These are phyloP conservation scores for Fusarium sp. DNA, from an alignment of 2,329 filamentous ascomycete species.

Conservation along the genomic window DNA sequence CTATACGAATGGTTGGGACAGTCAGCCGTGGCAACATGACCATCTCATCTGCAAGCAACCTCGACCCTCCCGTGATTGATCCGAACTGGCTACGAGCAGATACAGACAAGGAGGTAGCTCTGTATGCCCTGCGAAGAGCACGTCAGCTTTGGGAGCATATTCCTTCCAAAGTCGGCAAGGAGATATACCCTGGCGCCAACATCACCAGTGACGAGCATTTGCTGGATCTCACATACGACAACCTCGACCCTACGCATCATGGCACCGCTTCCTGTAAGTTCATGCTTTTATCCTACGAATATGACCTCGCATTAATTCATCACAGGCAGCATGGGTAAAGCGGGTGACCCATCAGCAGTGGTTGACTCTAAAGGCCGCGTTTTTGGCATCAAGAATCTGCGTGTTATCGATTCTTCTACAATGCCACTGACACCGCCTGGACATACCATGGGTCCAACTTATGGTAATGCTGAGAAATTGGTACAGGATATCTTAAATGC, in stretches of 20 bases:
- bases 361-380: neutral
- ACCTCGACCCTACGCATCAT: neutral
- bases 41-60: slow-evolving; percentile 46
- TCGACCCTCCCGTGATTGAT: slow-evolving; percentile 53
- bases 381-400: neutral
- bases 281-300: rapidly evolving
- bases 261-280: neutral
- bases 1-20: slow-evolving; percentile 48
- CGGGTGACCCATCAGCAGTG: neutral
- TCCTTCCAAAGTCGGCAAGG: neutral
- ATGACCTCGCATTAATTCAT: neutral
- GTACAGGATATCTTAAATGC: neutral
- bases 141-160: neutral
- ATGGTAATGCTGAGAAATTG: neutral
- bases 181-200: neutral
- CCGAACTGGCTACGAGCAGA: slow-evolving; percentile 56
- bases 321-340: neutral
- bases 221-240: neutral
- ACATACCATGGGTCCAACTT: neutral
- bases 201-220: neutral
- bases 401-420: neutral
- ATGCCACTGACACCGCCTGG: neutral
- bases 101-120: slow-evolving; percentile 54
- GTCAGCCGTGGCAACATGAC: slow-evolving; percentile 56
- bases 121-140: neutral